Conservation (phyloP, 2,329 filamentous ascomycete genomes). For the Monosporascus sp. region DNA sequence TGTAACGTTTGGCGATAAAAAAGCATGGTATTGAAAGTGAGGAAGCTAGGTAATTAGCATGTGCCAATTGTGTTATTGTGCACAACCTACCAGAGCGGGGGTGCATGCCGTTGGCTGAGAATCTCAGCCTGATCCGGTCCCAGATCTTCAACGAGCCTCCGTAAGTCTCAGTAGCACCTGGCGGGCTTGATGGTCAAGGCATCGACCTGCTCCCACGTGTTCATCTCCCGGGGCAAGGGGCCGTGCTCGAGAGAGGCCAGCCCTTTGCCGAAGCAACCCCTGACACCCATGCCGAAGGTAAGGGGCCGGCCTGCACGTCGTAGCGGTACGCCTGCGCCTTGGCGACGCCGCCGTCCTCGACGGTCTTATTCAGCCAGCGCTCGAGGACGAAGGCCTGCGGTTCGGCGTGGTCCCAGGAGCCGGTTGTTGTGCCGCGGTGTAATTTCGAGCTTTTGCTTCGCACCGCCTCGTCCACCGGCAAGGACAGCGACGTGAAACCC, state of each 20-base stretch:
- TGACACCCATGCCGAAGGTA: conserved; percentile 12
- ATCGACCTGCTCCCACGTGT: conserved; percentile 44
- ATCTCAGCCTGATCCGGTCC: too few species aligned
- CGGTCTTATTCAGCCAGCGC: conserved; percentile 14
- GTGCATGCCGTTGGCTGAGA: too few species aligned
- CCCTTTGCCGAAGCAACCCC: conserved; percentile 15
- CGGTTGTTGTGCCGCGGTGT: conserved; percentile 42
- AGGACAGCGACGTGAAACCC: conserved; percentile 45
- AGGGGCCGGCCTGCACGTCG: conserved; percentile 12
- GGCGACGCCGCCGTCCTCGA: not conserved
- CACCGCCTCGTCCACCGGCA: conserved; percentile 33
- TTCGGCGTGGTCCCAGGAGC: conserved; percentile 53
- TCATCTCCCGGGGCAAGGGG: conserved; percentile 20
- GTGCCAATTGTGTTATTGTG: too few species aligned
- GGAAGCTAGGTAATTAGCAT: too few species aligned
- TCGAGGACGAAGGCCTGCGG: conserved; percentile 32
- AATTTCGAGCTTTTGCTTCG: conserved; percentile 49
- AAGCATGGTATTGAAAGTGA: too few species aligned
- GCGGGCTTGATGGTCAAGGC: not conserved
- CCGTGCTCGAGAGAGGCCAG: conserved; percentile 16
- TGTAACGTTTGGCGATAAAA: too few species aligned
- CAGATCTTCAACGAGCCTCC: too few species aligned
- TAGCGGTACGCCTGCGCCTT: not conserved
- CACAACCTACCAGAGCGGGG: too few species aligned
- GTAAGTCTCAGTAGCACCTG: not conserved